Conservation (phyloP, 1,284 basidiomycete species). For the Vanrija sp. region DNA sequence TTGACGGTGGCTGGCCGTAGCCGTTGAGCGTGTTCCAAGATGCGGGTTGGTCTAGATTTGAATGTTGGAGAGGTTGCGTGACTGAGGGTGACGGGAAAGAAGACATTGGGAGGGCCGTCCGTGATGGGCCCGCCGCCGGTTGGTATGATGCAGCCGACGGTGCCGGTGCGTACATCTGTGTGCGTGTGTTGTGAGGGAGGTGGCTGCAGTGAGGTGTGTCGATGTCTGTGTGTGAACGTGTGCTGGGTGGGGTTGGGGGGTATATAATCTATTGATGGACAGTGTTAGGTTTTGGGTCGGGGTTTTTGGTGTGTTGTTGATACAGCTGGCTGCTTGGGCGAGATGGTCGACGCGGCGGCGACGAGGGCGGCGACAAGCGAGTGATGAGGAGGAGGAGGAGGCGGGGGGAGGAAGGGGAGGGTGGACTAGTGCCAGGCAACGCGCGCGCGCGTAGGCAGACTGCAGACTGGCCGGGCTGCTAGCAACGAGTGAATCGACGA, state of each 20-base stretch:
- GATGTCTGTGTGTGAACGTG: too few species aligned
- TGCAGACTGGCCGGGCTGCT: neutral
- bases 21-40: neutral
- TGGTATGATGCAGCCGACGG: constrained; percentile 1
- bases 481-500: neutral
- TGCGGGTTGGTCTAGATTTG: neutral
- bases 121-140: constrained; percentile 4
- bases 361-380: too few species aligned
- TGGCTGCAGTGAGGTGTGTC: neutral
- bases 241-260: neutral
- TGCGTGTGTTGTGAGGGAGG: neutral
- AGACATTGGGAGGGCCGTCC: neutral
- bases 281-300: too few species aligned
- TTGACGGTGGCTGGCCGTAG: constrained; percentile 20
- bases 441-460: neutral
- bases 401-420: too few species aligned
- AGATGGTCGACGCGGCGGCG: too few species aligned
- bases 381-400: too few species aligned
- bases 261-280: too few species aligned
- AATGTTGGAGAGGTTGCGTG: too few species aligned
- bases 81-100: neutral
- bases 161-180: neutral
- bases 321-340: too few species aligned
- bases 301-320: too few species aligned
- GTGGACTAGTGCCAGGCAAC: too few species aligned